A percentile compares a stretch with the other conserved stretches of the same genome.
Evolutionary conservation across 225 moss, liverwort and hornwort genomes (phyloP).

Genomic region (Antitrichia curtipendula): DNA sequence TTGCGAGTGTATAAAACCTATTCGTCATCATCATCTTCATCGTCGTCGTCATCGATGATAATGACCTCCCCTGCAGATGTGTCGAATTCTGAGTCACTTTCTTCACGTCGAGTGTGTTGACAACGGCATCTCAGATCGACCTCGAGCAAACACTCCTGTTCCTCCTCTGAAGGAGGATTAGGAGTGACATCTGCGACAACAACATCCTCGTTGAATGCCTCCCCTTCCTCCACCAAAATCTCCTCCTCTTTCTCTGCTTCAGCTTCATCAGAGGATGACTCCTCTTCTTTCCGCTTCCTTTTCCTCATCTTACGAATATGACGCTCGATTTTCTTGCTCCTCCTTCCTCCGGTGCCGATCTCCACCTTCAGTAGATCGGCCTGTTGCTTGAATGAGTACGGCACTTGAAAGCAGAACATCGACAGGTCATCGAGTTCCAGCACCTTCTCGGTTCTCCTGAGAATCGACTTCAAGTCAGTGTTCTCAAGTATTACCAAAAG

Average conservation of each 20-base stretch:
- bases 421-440: constrained; percentile 33
- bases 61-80: background rate
- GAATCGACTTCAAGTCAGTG: background rate
- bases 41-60: constrained; percentile 11
- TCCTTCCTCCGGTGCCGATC: constrained; percentile 29
- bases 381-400: constrained; percentile 36
- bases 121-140: constrained; percentile 5
- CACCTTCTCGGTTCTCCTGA: constrained; percentile 28
- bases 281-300: background rate
- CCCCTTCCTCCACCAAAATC: background rate
- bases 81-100: background rate
- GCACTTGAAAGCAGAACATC: constrained; percentile 46
- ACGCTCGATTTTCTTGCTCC: constrained; percentile 17
- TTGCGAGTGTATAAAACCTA: background rate
- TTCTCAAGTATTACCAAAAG: background rate
- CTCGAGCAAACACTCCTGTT: constrained; percentile 1
- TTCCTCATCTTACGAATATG: constrained; percentile 24
- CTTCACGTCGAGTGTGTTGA: background rate
- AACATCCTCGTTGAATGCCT: background rate
- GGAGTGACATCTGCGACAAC: background rate
- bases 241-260: constrained; percentile 3
- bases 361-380: constrained; percentile 36
- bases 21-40: background rate
- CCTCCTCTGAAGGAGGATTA: background rate
- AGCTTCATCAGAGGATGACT: background rate